Conservation (phyloP, 352 stramenopile species). For the Plasmopara viticola region DNA sequence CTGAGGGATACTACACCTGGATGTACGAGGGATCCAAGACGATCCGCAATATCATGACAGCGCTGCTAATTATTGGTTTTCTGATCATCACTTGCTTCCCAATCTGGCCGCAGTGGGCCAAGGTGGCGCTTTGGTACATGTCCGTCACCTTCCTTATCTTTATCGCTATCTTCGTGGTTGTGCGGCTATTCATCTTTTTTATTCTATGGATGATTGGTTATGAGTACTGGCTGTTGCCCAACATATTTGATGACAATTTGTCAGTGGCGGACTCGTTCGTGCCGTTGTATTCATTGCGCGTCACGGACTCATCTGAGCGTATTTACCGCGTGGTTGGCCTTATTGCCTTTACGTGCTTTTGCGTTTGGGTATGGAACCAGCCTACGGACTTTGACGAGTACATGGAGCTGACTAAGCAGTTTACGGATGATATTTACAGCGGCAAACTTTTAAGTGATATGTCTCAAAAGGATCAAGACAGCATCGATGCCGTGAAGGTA, state of each 20-base stretch:
- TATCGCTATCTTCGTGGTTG: slow-evolving; percentile 95
- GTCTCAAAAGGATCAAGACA: slow-evolving; percentile 96
- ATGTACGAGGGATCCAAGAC: slow-evolving; percentile 98
- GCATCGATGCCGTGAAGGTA: slow-evolving; percentile 95
- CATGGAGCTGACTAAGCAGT: slow-evolving; percentile 97
- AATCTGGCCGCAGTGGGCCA: slow-evolving; percentile 98
- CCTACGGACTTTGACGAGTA: slow-evolving; percentile 99
- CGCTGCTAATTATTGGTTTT: slow-evolving; percentile 95
- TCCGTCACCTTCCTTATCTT: slow-evolving; percentile 98
- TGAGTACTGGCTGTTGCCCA: slow-evolving; percentile 98
- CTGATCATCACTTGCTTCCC: slow-evolving; percentile 97
- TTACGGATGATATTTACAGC: slow-evolving; percentile 99
- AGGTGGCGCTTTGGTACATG: slow-evolving; percentile 97
- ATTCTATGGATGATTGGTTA: slow-evolving; percentile 93
- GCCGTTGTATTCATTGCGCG: slow-evolving; percentile 87
- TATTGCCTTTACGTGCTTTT: slow-evolving; percentile 92
- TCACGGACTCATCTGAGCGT: slow-evolving; percentile 87
- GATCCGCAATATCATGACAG: slow-evolving; percentile 96
- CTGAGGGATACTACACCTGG: slow-evolving; percentile 98
- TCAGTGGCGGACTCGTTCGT: slow-evolving; percentile 98
- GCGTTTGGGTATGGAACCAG: slow-evolving; percentile 97
- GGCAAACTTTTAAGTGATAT: slow-evolving; percentile 98
- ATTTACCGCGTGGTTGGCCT: slow-evolving; percentile 93
- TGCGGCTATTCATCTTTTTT: slow-evolving; percentile 95
- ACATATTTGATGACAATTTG: slow-evolving; percentile 98